These are phyloP conservation scores for Podosphaera fusca DNA, from an alignment of 2,329 filamentous ascomycete species.

Conservation along the genomic window DNA sequence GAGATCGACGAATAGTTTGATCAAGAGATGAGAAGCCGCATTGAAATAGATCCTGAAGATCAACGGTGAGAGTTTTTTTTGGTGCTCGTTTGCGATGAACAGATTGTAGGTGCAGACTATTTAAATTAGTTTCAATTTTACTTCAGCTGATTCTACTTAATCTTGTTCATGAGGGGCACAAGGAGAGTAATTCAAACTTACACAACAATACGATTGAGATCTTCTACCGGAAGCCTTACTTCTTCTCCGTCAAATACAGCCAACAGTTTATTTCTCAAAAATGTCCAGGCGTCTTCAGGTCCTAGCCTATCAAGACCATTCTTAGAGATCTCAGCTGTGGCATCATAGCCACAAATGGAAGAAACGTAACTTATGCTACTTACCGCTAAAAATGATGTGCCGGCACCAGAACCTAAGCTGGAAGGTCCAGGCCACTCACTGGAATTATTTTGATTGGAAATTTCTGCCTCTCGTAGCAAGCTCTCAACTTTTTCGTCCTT, in stretches of 20 bases:
- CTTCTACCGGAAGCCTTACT: constrained; percentile 55
- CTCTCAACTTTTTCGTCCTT: constrained; percentile 30
- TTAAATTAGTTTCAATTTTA: neutral
- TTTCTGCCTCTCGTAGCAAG: constrained; percentile 15
- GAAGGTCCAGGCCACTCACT: constrained; percentile 28
- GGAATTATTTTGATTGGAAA: constrained; percentile 13
- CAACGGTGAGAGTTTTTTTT: constrained; percentile 43
- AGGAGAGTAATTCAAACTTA: constrained; percentile 10
- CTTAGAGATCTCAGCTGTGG: constrained; percentile 28
- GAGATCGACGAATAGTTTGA: constrained; percentile 52
- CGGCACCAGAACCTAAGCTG: constrained; percentile 24
- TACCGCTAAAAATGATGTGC: constrained; percentile 18
- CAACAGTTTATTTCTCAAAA: constrained; percentile 51
- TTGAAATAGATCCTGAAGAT: constrained; percentile 49
- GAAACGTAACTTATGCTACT: constrained; percentile 7
- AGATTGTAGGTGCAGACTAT: constrained; percentile 45
- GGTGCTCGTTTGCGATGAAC: constrained; percentile 54
- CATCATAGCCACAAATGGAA: constrained; percentile 25
- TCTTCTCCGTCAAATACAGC: constrained; percentile 67
- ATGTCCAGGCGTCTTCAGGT: constrained; percentile 61
- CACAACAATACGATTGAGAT: constrained; percentile 59
- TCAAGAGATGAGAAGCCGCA: constrained; percentile 74
- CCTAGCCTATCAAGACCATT: constrained; percentile 49
- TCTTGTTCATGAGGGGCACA: neutral
- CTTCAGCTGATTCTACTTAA: neutral